phyloP scores from a whole-genome alignment of 352 stramenopile genomes.

The Pythium insidiosum region DNA sequence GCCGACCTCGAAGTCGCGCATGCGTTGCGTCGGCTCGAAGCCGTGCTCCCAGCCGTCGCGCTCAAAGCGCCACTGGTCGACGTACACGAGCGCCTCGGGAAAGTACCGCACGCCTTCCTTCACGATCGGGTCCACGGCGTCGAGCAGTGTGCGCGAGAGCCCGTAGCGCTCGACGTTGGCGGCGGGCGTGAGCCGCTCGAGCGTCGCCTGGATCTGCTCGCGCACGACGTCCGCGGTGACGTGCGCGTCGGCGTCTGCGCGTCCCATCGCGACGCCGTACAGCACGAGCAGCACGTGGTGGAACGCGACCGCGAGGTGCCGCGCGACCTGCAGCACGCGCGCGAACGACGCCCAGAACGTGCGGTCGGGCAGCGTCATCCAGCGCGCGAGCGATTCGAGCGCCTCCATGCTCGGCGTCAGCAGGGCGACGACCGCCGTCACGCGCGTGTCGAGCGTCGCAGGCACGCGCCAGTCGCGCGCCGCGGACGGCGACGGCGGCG shows the following conservation, averaged over 20 bases:
- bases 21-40: constrained; percentile 16
- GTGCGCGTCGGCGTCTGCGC: not conserved
- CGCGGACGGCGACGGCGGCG: constrained; percentile 1
- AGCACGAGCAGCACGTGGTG: constrained; percentile 17
- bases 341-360: constrained; percentile 13
- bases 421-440: constrained; percentile 3
- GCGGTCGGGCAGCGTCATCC: constrained; percentile 10
- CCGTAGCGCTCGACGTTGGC: constrained; percentile 7
- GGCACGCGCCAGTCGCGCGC: not conserved
- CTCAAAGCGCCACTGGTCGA: constrained; percentile 28
- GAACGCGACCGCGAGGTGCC: constrained; percentile 6
- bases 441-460: not conserved
- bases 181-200: not conserved
- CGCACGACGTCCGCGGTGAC: constrained; percentile 2
- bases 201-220: not conserved
- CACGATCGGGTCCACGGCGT: constrained; percentile 6
- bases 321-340: constrained; percentile 6
- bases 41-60: constrained; percentile 11
- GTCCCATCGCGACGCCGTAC: constrained; percentile 15
- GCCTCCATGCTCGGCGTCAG: constrained; percentile 5
- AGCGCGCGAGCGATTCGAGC: constrained; percentile 3
- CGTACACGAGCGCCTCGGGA: constrained; percentile 32
- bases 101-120: constrained; percentile 32
- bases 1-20: constrained; percentile 10
- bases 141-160: constrained; percentile 5